Conservation (phyloP, 306 rosid species). For the Casuarina equisetifolia region DNA sequence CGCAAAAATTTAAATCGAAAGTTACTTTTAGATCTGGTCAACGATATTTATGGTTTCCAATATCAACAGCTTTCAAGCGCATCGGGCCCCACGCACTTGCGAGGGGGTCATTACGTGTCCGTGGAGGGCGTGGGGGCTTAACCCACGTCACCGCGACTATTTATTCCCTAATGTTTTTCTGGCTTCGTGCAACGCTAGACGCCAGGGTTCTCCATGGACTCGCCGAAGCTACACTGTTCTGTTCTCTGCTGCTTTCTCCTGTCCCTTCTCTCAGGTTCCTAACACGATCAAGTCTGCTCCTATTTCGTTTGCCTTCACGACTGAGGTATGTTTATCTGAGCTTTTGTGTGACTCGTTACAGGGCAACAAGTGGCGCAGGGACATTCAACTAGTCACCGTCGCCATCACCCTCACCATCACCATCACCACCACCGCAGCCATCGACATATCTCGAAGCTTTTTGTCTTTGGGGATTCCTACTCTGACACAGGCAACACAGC, state of each 20-base stretch:
- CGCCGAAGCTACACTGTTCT: conserved; percentile 10
- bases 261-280: conserved; percentile 3
- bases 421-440: too few species aligned
- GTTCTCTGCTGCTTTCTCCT: conserved; percentile 10
- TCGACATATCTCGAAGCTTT: conserved; percentile 27
- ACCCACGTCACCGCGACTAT: too few species aligned
- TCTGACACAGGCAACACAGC: conserved; percentile 51
- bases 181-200: too few species aligned
- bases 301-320: neutral
- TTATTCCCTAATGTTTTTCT: too few species aligned
- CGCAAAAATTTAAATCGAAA: too few species aligned
- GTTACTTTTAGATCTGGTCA: too few species aligned
- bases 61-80: too few species aligned
- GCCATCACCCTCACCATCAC: neutral
- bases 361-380: conserved; percentile 13
- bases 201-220: conserved; percentile 2
- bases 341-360: neutral
- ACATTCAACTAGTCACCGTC: conserved; percentile 8
- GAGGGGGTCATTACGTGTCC: too few species aligned
- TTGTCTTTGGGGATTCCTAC: conserved; percentile 60
- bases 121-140: too few species aligned
- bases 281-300: neutral
- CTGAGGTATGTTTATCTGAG: neutral
- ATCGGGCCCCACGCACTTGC: too few species aligned
- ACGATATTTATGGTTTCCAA: too few species aligned